Percentiles rank a stretch among this genome's conserved stretches.
phyloP scores from a whole-genome alignment of 495 filamentous ascomycete genomes.

The Trichocladium antarcticum region DNA sequence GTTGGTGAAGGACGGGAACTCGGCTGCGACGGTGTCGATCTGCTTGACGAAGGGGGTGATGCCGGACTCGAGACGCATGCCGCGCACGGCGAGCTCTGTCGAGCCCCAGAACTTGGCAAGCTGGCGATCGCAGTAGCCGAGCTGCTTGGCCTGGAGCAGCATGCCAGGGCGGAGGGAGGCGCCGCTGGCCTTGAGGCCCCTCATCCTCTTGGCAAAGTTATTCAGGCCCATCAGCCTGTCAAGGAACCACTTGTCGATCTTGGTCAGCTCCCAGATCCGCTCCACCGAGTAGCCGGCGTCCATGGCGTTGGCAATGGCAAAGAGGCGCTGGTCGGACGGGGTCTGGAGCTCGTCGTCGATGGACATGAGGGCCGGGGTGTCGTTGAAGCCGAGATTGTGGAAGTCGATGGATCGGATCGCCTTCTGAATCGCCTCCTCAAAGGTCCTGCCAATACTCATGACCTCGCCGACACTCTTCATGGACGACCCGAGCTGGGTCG shows the following conservation, averaged over 20 bases:
- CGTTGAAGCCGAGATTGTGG: constrained; percentile 90
- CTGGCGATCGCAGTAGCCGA: constrained; percentile 89
- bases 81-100: constrained; percentile 79
- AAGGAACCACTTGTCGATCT: constrained; percentile 97
- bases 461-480: constrained; percentile 99
- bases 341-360: constrained; percentile 94
- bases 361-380: constrained; percentile 82
- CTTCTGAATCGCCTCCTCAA: constrained; percentile 98
- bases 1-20: constrained; percentile 91
- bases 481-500: constrained; percentile 85
- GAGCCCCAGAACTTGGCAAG: constrained; percentile 88
- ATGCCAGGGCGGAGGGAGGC: constrained; percentile 46
- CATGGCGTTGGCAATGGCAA: constrained; percentile 98
- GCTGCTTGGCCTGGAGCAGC: constrained; percentile 74
- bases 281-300: constrained; percentile 82
- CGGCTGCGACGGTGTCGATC: constrained; percentile 95
- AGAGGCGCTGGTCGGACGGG: constrained; percentile 92
- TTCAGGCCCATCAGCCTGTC: constrained; percentile 78
- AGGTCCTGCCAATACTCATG: constrained; percentile 94
- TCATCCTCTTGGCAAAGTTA: constrained; percentile 74
- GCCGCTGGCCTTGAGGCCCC: constrained; percentile 54
- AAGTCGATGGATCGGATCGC: constrained; percentile 91
- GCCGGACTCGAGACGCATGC: constrained; percentile 67
- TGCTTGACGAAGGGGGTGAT: constrained; percentile 90
- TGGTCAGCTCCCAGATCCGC: constrained; percentile 94